Evolutionary conservation across 805 yeast species (phyloP), one percentile per base, ranked within the genome.

Genomic region (Schizosaccharomyces osmophilus): DNA sequence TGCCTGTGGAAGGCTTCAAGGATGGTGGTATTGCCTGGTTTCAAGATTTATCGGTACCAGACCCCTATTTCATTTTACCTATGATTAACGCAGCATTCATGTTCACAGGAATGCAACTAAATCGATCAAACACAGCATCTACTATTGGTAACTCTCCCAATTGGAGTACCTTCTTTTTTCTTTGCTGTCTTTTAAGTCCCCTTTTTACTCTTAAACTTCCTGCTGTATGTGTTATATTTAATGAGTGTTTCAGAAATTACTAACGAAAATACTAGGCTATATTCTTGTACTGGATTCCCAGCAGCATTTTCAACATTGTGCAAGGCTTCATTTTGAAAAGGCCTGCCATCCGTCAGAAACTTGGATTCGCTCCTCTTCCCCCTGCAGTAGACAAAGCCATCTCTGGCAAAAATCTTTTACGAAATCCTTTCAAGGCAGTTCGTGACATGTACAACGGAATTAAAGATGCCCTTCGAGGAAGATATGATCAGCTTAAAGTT

Each of bases 61-160:
- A 93, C 71, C 97, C 97, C 2, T 93, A 86, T 73, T 74, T 86
- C 62, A 97, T 95, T 3, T 76, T 93, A 64, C 97, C 89, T 70
- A 73, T 83, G 59, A 73, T 87, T 55, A 83, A 97, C 17, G 96
- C 96, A 15, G 78, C 81, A 2, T 13, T 57, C 11, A 32, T 41
- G 39, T 36, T 57, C 15, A 6, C 29, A 4, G 31, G 42, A 15
- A 19, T 57, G 31, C 60, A 36, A 1, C 4, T 29, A 15, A 51
- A 51, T 17, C n/a, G 36, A 24, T 17, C 36, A 51, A 24, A 24
- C 32, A 29, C 36, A 4, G 36, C 57, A 24, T 51, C 57, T 24
- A 24, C 57, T 9, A 29, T 29, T 2, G 57, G 36, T 11, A 24
- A 22, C 5, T 51, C 57, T 26, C 19, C 36, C 13, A 22, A 51